phyloP scores from a whole-genome alignment of 352 stramenopile species.

The Phytophthora meadii region DNA sequence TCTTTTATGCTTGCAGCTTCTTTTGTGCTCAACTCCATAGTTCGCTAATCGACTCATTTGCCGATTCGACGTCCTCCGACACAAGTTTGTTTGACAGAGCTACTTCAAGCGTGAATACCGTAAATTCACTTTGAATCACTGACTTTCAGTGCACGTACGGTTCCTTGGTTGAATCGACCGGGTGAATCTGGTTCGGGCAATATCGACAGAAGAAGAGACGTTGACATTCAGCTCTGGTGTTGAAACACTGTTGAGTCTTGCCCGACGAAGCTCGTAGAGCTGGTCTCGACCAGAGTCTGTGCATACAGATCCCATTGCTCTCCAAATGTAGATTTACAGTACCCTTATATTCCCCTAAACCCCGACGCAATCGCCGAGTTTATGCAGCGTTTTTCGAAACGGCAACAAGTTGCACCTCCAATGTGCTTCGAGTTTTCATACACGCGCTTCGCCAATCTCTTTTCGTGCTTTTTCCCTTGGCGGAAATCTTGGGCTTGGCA shows the following conservation, averaged over 20 bases:
- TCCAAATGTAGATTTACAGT: slow-evolving; percentile 7
- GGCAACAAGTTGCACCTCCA: slow-evolving; percentile 16
- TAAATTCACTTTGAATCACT: neutral
- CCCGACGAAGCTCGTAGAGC: slow-evolving; percentile 5
- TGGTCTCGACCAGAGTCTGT: slow-evolving; percentile 25
- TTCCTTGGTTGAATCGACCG: slow-evolving; percentile 6
- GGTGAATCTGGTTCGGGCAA: slow-evolving; percentile 23
- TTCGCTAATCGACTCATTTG: slow-evolving; percentile 8
- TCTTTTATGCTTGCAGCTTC: no score
- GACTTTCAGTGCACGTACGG: slow-evolving; percentile 18
- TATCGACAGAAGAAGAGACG: slow-evolving; percentile 18
- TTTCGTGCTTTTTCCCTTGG: slow-evolving; percentile 7
- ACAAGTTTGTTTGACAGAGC: neutral
- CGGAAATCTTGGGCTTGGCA: slow-evolving; percentile 28
- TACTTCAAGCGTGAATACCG: neutral
- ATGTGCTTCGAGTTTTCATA: slow-evolving; percentile 19
- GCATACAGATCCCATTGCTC: slow-evolving; percentile 2
- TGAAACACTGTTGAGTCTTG: slow-evolving; percentile 18
- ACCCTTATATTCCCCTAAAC: no score
- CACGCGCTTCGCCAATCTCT: slow-evolving; percentile 13
- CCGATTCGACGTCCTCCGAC: neutral
- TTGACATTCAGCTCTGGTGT: slow-evolving; percentile 5
- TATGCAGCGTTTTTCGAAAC: slow-evolving; percentile 32
- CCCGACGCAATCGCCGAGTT: slow-evolving; percentile 15
- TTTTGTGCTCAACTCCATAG: neutral